Evolutionary conservation across 495 filamentous ascomycete species (phyloP), one percentile per base, ranked within the genome.

Genomic region (Penicillium lagena): DNA sequence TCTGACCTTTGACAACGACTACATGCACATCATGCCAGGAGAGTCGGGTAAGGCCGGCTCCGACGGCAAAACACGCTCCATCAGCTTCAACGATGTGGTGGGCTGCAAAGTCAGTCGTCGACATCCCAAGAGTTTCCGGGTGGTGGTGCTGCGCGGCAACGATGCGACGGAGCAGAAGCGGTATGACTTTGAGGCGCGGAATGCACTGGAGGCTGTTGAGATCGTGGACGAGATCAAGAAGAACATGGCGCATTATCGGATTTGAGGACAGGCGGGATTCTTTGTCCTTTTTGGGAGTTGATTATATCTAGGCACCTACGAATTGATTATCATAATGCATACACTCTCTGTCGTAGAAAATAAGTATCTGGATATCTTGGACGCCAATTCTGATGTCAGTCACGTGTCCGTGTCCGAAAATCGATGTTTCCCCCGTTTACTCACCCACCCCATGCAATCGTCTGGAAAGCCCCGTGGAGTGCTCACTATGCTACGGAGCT

Each of bases 111-210:
- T 95, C 35, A 89, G 85, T 41, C 73, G 88, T 22, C 84, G 89
- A 55, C 90, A 96, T 64, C 90, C 93, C 7, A 90, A 86, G 56
- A 87, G 86, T 55, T 95, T 98, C 67, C 86, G 93, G 62, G 85
- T 95, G 7, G 75, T 91, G 37, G 84, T 95, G 28, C 85, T 83
- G 45, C 82, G 85, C 49, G 86, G 83, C 34, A 84, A 85, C 13
- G 70, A 72, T 47, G 70, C 68, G 29, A 69, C 53, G 12, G 90
- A 95, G 62, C 86, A 82, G 54, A 97, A 98, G 71, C 72, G 90
- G 50, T 98, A 98, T 68, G 93, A 98, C 58, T 98, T 97, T 69
- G 91, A 97, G 63, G 87, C 91, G 11, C 79, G 76, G 48, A 90
- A 76, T 55, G 70, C 75, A 1, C 77, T 80, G 28, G 89, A 94